Evolutionary conservation across 2,329 filamentous ascomycete genomes (phyloP).

Genomic region (Bertia moriformis): DNA sequence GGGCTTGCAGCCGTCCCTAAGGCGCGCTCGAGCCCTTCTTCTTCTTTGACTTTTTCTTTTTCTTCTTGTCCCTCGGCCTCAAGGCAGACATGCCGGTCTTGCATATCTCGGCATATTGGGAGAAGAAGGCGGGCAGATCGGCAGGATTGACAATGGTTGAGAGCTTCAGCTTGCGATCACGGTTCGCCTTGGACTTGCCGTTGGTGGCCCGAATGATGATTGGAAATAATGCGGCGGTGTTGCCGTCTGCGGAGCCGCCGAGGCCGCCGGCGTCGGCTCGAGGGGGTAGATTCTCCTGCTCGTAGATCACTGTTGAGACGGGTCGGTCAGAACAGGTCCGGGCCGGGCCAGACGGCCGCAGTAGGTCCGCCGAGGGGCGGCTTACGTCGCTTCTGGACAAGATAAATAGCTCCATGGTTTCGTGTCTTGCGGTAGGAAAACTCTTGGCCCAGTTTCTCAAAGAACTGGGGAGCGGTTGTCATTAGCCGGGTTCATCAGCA

Average conservation of each 20-base stretch:
- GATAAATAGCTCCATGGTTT: constrained; percentile 58
- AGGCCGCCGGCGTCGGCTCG: constrained; percentile 35
- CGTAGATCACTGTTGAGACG: constrained; percentile 10
- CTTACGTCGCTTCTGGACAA: constrained; percentile 65
- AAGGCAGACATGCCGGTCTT: constrained; percentile 76
- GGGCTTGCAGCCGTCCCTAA: too few relatives aligned
- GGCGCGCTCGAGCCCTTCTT: too few relatives aligned
- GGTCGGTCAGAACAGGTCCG: constrained; percentile 2
- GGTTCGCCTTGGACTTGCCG: constrained; percentile 48
- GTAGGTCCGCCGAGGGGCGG: too few relatives aligned
- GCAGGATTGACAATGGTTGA: constrained; percentile 70
- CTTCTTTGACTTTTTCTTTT: constrained; percentile 60
- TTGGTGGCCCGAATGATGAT: constrained; percentile 76
- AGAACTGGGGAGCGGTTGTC: constrained; percentile 66
- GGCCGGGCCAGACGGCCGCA: constrained; percentile 2
- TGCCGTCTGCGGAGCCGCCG: constrained; percentile 40
- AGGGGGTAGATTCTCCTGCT: constrained; percentile 24
- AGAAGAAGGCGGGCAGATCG: constrained; percentile 68
- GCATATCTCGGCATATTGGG: constrained; percentile 75
- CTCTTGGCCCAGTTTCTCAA: constrained; percentile 50
- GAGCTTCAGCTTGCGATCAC: constrained; percentile 65
- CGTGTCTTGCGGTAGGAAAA: constrained; percentile 55
- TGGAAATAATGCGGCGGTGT: constrained; percentile 52
- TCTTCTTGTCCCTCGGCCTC: constrained; percentile 87
- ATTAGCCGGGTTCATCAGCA: too few relatives aligned